Evolutionary conservation across 2,329 filamentous ascomycete genomes (phyloP), one percentile per base, ranked within the genome.

Genomic region (Pyrenochaeta sp.): DNA sequence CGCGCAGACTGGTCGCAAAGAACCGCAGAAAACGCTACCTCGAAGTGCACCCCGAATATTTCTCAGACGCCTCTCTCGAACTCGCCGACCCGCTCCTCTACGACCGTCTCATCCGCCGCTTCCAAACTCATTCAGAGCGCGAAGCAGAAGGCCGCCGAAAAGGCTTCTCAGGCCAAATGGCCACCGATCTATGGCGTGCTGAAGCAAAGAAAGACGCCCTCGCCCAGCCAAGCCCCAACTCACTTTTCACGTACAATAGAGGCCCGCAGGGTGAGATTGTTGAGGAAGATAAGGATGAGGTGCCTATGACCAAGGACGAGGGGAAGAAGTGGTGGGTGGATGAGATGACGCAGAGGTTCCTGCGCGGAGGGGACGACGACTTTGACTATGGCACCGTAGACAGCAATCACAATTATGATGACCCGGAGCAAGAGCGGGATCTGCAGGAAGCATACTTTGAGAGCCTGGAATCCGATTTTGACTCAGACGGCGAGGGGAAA

Each of bases 1-100:
- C 56, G 2, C 50, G 45, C 48, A 66, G 61, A 47, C 84, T 92
- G 49, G 81, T 83, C 34, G 79, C 86, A 27, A 92, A 91, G 78
- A 96, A 96, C 77, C 85, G 92, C 50, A 86, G 92, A 13, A 89
- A 91, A 65, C 88, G 89, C 68, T 96, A 92, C 72, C 83, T 96
- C 25, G 85, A 89, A 59, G 81, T 85, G 4, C 86, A 94, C 72
- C 88, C 90, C 2, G 84, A 86, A 52, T 96, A 96, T 79, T 90
- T 94, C 73, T 77, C 79, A 46, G 80, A 81, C 50, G 67, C 84
- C 46, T 83, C 83, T 53, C 85, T 89, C 58, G 88, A 90, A 77
- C 82, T 89, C 66, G 86, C 85, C 75, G 85, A 95, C 77, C 92
- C 92, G 0, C 80, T 94, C 8, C 85, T 96, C 32, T 96, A 96